Evolutionary conservation across 345 rosid species (phyloP).

Genomic region (Eucalyptus polyanthemos): DNA sequence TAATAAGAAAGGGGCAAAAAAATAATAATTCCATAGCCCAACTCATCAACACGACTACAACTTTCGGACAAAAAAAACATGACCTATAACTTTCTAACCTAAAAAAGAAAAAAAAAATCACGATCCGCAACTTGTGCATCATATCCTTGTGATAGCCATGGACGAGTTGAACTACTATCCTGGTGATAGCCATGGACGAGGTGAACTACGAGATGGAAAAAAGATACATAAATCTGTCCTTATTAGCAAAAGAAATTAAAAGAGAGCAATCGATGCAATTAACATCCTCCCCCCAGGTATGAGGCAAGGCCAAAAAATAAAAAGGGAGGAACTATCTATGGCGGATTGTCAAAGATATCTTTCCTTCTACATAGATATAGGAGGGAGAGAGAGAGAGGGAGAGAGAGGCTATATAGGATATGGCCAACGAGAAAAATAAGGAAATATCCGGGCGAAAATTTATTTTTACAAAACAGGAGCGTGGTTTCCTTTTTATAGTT

Average conservation of each 20-base stretch:
- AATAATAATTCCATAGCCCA: not conserved
- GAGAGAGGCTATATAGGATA: too few species aligned
- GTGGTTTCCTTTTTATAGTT: too few species aligned
- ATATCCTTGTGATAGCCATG: too few species aligned
- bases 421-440: not conserved
- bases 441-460: not conserved
- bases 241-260: not conserved
- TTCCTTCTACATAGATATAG: not conserved
- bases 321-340: not conserved
- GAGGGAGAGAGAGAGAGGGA: not conserved
- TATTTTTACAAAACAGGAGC: too few species aligned
- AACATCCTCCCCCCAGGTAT: not conserved
- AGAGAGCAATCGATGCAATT: not conserved
- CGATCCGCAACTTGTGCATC: fast-evolving
- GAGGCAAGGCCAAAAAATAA: not conserved
- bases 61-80: too few species aligned
- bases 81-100: too few species aligned
- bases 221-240: not conserved
- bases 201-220: not conserved
- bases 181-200: too few species aligned
- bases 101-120: too few species aligned
- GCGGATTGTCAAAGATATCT: not conserved
- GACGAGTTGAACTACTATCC: too few species aligned
- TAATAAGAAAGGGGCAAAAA: not conserved
- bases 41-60: not conserved